Percentiles rank a stretch among this genome's conserved stretches.
Evolutionary conservation across 768 basidiomycete species (phyloP).

Genomic region (Dentipellis sp.): DNA sequence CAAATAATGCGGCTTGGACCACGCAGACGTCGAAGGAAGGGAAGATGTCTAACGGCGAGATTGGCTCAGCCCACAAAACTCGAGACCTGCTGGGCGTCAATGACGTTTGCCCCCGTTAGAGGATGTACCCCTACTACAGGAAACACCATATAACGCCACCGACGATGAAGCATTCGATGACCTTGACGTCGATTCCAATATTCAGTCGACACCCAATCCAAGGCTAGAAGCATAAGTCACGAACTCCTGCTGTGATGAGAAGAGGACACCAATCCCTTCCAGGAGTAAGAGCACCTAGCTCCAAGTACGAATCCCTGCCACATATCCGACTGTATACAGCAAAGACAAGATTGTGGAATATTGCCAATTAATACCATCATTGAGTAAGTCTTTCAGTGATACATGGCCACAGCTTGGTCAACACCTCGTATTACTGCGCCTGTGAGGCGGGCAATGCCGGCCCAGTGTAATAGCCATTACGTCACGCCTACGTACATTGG

Average conservation of each 20-base stretch:
- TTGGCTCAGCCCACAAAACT: constrained; percentile 26
- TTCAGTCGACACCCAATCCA: constrained; percentile 40
- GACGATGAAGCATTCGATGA: constrained; percentile 38
- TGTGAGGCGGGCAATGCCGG: too few relatives aligned
- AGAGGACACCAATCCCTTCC: constrained; percentile 37
- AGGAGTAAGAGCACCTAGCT: constrained; percentile 33
- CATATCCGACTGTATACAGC: constrained; percentile 34
- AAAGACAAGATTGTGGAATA: constrained; percentile 31
- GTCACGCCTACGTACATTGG: too few relatives aligned
- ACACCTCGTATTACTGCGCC: too few relatives aligned
- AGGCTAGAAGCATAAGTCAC: constrained; percentile 39
- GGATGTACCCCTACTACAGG: constrained; percentile 35
- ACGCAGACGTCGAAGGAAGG: constrained; percentile 31
- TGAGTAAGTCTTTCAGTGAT: too few relatives aligned
- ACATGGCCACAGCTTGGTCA: too few relatives aligned
- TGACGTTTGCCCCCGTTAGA: constrained; percentile 21
- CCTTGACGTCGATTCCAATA: constrained; percentile 32
- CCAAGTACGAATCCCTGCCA: constrained; percentile 36
- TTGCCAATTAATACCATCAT: constrained; percentile 33
- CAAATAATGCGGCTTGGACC: constrained; percentile 28
- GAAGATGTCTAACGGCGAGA: constrained; percentile 39
- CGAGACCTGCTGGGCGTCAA: neutral
- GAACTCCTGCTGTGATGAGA: constrained; percentile 37
- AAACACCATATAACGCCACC: constrained; percentile 32
- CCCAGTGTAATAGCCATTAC: too few relatives aligned